Evolutionary conservation across 2,329 filamentous ascomycete species (phyloP).

Genomic region (Phoma sp.): DNA sequence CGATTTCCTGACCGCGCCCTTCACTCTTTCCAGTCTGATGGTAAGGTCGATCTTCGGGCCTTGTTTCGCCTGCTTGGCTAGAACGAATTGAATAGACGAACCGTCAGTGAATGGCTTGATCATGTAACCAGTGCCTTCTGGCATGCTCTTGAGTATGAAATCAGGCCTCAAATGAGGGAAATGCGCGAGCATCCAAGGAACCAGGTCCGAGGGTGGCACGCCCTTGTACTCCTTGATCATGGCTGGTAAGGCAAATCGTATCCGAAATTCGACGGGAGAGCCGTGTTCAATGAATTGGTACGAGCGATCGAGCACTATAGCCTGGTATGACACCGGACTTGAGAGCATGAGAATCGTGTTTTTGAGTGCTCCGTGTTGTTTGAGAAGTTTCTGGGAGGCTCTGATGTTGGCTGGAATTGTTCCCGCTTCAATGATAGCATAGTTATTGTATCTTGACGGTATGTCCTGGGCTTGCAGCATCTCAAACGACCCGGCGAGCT

Average conservation of each 20-base stretch:
- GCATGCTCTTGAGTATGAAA: constrained; percentile 40
- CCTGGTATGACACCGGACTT: constrained; percentile 16
- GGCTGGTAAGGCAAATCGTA: constrained; percentile 4
- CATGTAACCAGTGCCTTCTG: constrained; percentile 23
- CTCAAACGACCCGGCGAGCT: constrained; percentile 1
- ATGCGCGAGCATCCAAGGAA: constrained; percentile 27
- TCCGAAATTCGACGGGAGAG: constrained; percentile 31
- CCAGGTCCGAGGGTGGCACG: too few species aligned
- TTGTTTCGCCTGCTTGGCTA: constrained; percentile 4
- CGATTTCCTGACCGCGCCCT: constrained; percentile 13
- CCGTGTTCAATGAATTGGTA: constrained; percentile 32
- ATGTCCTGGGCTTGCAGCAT: constrained; percentile 5
- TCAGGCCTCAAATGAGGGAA: constrained; percentile 42
- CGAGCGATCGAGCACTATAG: constrained; percentile 25
- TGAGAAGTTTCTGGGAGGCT: background rate
- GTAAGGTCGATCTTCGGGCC: constrained; percentile 6
- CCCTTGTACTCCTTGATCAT: constrained; percentile 11
- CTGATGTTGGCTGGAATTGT: background rate
- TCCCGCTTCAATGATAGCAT: constrained; percentile 16
- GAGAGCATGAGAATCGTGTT: constrained; percentile 23
- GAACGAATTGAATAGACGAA: constrained; percentile 32
- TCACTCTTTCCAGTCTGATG: constrained; percentile 21
- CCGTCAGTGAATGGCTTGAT: constrained; percentile 34
- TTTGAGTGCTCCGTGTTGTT: constrained; percentile 24
- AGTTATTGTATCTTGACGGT: constrained; percentile 8